Percentiles rank a stretch among this genome's conserved stretches.
Conservation (phyloP, 352 stramenopile species). For the Phytopythium mirpurense region DNA sequence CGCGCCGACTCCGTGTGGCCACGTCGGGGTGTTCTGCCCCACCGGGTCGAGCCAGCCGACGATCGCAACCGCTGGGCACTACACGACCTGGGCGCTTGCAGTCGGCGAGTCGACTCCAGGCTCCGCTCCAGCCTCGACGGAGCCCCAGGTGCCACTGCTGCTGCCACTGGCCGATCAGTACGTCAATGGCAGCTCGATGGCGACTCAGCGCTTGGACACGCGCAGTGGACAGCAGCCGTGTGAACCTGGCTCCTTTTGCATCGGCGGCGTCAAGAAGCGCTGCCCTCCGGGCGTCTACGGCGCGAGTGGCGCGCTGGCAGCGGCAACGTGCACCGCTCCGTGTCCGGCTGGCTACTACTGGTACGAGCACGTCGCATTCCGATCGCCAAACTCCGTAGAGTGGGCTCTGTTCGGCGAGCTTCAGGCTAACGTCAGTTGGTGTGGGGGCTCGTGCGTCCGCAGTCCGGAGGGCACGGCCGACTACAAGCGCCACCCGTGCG, state of each 20-base stretch:
- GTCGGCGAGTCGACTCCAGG: conserved; percentile 4
- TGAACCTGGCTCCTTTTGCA: conserved; percentile 54
- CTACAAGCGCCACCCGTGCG: conserved; percentile 33
- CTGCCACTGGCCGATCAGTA: conserved; percentile 30
- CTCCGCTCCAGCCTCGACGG: neutral
- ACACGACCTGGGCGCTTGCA: conserved; percentile 42
- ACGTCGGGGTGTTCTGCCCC: conserved; percentile 36
- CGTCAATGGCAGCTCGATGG: conserved; percentile 29
- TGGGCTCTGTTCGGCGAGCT: too few species aligned
- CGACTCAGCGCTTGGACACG: conserved; percentile 29
- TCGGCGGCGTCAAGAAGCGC: conserved; percentile 37
- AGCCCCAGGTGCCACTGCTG: neutral
- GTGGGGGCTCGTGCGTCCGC: too few species aligned
- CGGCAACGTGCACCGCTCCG: conserved; percentile 34
- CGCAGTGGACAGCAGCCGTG: conserved; percentile 39
- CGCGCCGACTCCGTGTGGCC: conserved; percentile 29
- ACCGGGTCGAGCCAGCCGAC: conserved; percentile 38
- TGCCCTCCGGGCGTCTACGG: conserved; percentile 54
- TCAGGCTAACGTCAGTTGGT: too few species aligned
- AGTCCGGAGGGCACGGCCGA: conserved; percentile 42
- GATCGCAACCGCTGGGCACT: conserved; percentile 32
- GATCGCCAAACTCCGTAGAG: too few species aligned
- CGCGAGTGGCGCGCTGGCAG: conserved; percentile 24
- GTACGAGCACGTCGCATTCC: conserved; percentile 19
- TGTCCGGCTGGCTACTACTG: conserved; percentile 69